These are phyloP conservation scores for Tardiomyces blankii DNA, from an alignment of 1,139 yeast species.

Conservation along the genomic window DNA sequence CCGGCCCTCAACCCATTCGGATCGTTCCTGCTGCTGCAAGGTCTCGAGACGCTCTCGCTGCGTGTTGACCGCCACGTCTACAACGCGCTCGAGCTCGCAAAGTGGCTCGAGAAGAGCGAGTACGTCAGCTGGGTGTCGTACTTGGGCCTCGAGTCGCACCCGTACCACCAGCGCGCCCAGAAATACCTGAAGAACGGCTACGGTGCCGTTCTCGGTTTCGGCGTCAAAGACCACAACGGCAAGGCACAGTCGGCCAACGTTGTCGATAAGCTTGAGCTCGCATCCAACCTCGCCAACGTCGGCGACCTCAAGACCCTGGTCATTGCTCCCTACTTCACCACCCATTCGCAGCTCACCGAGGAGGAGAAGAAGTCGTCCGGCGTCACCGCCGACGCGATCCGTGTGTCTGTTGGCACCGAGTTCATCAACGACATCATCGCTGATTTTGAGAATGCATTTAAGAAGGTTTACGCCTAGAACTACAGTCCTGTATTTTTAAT, in stretches of 20 bases:
- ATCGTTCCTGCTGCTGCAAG: constrained; percentile 76
- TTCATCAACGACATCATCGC: constrained; percentile 78
- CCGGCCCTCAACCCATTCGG: constrained; percentile 84
- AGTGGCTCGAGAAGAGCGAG: constrained; percentile 59
- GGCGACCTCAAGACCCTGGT: constrained; percentile 94
- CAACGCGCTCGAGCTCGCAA: constrained; percentile 75
- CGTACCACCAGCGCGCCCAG: constrained; percentile 70
- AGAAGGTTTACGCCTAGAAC: constrained; percentile 6
- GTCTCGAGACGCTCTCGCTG: constrained; percentile 85
- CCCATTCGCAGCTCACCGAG: constrained; percentile 82
- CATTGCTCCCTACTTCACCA: constrained; percentile 90
- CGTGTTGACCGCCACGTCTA: constrained; percentile 87
- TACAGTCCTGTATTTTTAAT: background rate
- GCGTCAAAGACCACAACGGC: constrained; percentile 53
- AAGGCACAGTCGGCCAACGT: constrained; percentile 64
- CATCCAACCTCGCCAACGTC: constrained; percentile 89
- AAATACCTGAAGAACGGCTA: constrained; percentile 69
- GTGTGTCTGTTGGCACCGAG: constrained; percentile 87
- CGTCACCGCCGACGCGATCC: constrained; percentile 75
- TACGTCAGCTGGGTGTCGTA: constrained; percentile 83
- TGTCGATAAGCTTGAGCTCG: constrained; percentile 71
- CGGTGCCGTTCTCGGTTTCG: constrained; percentile 84
- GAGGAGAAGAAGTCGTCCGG: constrained; percentile 76
- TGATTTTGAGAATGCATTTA: constrained; percentile 75
- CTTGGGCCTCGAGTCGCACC: constrained; percentile 79